A percentile compares a stretch with the other conserved stretches of the same genome.
Conservation (phyloP, 306 rosid species). For the Phaseolus lunatus region DNA sequence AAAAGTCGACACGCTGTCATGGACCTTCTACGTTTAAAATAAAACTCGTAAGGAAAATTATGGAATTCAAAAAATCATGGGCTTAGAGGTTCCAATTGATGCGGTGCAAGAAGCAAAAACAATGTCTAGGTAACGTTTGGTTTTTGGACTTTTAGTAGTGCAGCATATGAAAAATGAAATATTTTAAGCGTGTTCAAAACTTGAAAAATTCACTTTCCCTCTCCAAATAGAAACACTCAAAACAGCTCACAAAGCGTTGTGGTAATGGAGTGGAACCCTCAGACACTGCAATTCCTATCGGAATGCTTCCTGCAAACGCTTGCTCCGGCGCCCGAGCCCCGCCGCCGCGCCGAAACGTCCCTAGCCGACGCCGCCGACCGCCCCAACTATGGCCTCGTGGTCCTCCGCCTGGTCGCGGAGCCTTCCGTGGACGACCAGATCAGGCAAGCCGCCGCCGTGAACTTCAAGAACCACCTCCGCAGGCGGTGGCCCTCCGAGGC, state of each 20-base stretch:
- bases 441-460: constrained; percentile 91
- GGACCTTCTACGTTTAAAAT: no score
- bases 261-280: constrained; percentile 86
- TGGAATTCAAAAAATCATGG: no score
- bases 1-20: no score
- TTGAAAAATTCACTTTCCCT: no score
- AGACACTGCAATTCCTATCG: constrained; percentile 81
- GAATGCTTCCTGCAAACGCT: constrained; percentile 86
- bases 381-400: constrained; percentile 84
- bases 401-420: constrained; percentile 90
- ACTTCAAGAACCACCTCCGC: constrained; percentile 90
- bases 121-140: no score
- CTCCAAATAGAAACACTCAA: background rate
- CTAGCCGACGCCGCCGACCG: constrained; percentile 68
- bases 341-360: constrained; percentile 84
- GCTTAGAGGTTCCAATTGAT: no score
- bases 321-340: constrained; percentile 82
- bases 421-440: constrained; percentile 77
- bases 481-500: constrained; percentile 68
- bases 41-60: no score
- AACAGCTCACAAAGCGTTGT: background rate
- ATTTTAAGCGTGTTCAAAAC: no score
- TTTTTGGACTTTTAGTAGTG: no score
- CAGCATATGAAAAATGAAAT: no score
- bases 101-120: no score